Conservation (phyloP, 768 basidiomycete genomes). For the Calocybe cyanea region DNA sequence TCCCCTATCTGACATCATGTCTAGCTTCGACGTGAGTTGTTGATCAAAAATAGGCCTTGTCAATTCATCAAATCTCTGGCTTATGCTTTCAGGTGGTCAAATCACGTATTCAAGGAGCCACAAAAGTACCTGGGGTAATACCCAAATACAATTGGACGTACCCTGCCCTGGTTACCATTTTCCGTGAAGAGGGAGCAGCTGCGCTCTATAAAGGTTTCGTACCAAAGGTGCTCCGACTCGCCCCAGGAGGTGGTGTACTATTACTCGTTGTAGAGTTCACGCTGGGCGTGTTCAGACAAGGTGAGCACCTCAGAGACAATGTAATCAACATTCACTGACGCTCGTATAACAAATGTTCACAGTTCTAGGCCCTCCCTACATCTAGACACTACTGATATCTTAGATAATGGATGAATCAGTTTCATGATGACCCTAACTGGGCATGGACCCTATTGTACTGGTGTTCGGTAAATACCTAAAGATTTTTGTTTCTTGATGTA, state of each 20-base stretch:
- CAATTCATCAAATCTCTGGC: conserved; percentile 3
- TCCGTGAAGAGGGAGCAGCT: conserved; percentile 79
- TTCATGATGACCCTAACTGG: not conserved
- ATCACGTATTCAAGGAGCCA: conserved; percentile 66
- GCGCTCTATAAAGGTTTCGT: conserved; percentile 95
- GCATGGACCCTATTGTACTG: too few species aligned
- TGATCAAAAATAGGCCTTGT: not conserved
- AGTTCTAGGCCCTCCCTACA: conserved; percentile 50
- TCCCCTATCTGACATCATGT: not conserved
- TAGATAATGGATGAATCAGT: not conserved
- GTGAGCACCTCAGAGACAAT: conserved; percentile 31
- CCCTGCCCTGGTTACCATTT: conserved; percentile 78
- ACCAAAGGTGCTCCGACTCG: conserved; percentile 92
- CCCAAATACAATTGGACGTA: conserved; percentile 97
- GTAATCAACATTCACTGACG: not conserved
- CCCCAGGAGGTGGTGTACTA: conserved; percentile 93
- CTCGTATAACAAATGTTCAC: too few species aligned
- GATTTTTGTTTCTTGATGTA: not conserved
- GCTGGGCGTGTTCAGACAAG: conserved; percentile 68
- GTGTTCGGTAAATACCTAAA: too few species aligned
- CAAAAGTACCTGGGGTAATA: conserved; percentile 58
- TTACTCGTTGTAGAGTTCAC: conserved; percentile 92
- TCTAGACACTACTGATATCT: conserved; percentile 24
- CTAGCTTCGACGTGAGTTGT: conserved; percentile 43
- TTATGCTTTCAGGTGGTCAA: conserved; percentile 52